Conservation (phyloP, 495 filamentous ascomycete genomes). For the Cenococcum geophilum region DNA sequence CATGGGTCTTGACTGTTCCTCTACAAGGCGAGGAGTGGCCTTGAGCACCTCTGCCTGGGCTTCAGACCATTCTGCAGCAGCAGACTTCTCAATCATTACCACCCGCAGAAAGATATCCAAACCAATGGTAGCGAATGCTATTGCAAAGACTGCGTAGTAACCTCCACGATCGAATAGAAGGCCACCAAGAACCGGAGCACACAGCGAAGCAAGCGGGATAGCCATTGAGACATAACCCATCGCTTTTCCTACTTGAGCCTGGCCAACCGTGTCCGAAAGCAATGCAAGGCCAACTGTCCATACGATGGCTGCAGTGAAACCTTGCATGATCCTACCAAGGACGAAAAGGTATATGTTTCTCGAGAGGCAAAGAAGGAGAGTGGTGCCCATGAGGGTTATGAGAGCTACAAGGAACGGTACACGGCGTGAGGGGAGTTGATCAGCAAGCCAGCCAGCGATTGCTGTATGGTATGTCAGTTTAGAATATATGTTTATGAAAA, state of each 20-base stretch:
- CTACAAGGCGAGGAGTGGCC: too few species aligned
- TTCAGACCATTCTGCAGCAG: not conserved
- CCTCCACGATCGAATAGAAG: slow-evolving; percentile 6
- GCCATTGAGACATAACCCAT: slow-evolving; percentile 19
- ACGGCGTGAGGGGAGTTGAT: slow-evolving; percentile 19
- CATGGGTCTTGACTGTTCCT: not conserved
- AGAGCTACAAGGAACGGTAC: slow-evolving; percentile 24
- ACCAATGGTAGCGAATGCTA: slow-evolving; percentile 3
- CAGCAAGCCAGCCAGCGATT: slow-evolving; percentile 29
- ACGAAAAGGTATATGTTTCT: slow-evolving; percentile 23
- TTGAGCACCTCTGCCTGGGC: too few species aligned
- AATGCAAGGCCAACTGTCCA: slow-evolving; percentile 26
- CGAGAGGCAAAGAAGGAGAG: slow-evolving; percentile 23
- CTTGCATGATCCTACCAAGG: slow-evolving; percentile 30
- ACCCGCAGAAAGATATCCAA: slow-evolving; percentile 5
- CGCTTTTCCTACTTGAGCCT: slow-evolving; percentile 25
- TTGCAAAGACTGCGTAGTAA: slow-evolving; percentile 15
- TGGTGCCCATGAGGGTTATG: slow-evolving; percentile 18
- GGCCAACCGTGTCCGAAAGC: slow-evolving; percentile 24
- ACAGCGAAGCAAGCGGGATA: not conserved
- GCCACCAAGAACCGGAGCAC: slow-evolving; percentile 11
- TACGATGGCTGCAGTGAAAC: slow-evolving; percentile 23
- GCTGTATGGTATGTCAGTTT: slow-evolving; percentile 8
- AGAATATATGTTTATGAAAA: not conserved
- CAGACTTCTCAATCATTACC: slow-evolving; percentile 4